phyloP scores from a whole-genome alignment of 495 filamentous ascomycete genomes.

The Thozetella sp. region DNA sequence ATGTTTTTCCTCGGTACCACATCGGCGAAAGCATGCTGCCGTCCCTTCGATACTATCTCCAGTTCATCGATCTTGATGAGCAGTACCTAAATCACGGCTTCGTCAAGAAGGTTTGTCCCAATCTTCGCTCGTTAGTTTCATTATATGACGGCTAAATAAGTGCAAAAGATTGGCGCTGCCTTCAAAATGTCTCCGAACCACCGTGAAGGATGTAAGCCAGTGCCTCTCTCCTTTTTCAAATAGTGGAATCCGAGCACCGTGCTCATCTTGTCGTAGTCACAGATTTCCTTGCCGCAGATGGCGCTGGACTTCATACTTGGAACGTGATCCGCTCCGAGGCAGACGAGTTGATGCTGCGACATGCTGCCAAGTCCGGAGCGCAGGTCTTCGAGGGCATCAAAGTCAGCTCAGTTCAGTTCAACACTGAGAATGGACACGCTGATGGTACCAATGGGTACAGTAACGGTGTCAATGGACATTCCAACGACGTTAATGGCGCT shows the following conservation, averaged over 20 bases:
- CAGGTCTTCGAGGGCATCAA: slow-evolving; percentile 48
- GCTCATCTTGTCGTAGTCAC: slow-evolving; percentile 28
- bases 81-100: slow-evolving; percentile 47
- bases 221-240: no score
- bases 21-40: slow-evolving; percentile 53
- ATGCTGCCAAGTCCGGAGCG: slow-evolving; percentile 47
- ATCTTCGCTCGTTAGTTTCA: no score
- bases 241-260: no score
- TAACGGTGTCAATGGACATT: no score
- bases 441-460: no score
- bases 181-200: slow-evolving; percentile 42
- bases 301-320: slow-evolving; percentile 45
- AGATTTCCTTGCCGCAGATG: slow-evolving; percentile 46
- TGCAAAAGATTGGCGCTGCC: slow-evolving; percentile 46
- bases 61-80: slow-evolving; percentile 48
- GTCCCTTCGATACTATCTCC: slow-evolving; percentile 47
- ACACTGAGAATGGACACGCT: no score
- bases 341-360: slow-evolving; percentile 52
- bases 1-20: slow-evolving; percentile 50
- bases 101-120: no score
- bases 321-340: slow-evolving; percentile 56
- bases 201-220: slow-evolving; percentile 28
- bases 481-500: no score
- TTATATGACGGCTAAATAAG: no score
- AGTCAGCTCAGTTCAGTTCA: slow-evolving; percentile 39